Base-by-base conservation (phyloP, 805 yeast genomes). In the Saturnispora dispora region DNA sequence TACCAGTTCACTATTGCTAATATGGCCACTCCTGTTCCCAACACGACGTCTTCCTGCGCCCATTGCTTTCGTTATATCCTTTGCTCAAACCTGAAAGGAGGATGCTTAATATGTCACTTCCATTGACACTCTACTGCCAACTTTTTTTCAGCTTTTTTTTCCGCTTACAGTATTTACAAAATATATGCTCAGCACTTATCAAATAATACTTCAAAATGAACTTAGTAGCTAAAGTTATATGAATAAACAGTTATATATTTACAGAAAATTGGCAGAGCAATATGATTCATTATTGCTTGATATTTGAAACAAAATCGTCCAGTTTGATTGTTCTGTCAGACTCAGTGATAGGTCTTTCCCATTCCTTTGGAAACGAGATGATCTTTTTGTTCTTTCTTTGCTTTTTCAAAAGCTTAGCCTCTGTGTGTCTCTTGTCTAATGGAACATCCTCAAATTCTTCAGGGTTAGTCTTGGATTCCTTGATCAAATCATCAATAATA, bases 391-490 rank as follows among this genome's bases (percentile, higher is more conserved):
- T 67, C 60, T 74, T 70, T 57, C 74, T 66, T 52, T 71, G 68
- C 54, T 63, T 64, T 58, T 69, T 67, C 18, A 57, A 56, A 25
- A 70, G 61, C 60, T 73, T 79, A 15, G 78, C 75, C 48, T 65
- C 67, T 48, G 77, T 75, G 62, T 83, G 88, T 65, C 96, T 81
- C 25, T 74, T 79, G 65, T 90, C 96, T 46, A 91, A 67, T 32
- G 97, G 96, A 32, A 91, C 71, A 60, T 87, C 95, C 42, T 75
- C 73, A 58, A 87, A 86, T 51, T 84, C 85, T n/a, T 68, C 60
- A 3, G 72, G 61, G 44, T 75, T 62, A 48, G 79, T 84, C 60
- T 81, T 85, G 7, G 96, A 72, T 59, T 82, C 90, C 25, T 64
- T 63, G 28, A 90, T 61, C 47, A 93, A 71, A 51, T 74, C 74